Percentiles rank a stretch among this genome's conserved stretches.
Conservation (phyloP, 23 red algal species). For the Gracilaria domingensis region DNA sequence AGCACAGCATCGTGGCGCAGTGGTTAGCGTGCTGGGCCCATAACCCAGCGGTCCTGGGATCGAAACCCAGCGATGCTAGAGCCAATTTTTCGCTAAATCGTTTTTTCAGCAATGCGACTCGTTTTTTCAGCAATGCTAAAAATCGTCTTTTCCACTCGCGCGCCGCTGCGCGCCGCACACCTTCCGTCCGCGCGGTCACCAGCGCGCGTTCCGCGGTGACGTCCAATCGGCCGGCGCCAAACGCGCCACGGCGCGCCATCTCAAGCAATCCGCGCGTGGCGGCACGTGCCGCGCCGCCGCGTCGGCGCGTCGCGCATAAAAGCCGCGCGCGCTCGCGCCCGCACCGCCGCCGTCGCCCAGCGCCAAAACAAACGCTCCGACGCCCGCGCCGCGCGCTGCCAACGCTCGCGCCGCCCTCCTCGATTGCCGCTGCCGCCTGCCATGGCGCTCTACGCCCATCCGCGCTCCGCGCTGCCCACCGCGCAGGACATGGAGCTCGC, state of each 20-base stretch:
- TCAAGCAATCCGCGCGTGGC: too few species aligned
- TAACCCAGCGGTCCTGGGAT: conserved; percentile 86
- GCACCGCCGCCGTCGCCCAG: neutral
- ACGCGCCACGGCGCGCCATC: neutral
- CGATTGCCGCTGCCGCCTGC: neutral
- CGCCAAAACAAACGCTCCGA: neutral
- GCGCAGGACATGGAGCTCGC: conserved; percentile 69
- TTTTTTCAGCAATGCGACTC: too few species aligned
- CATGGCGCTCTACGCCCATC: conserved; percentile 18
- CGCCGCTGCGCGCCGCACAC: too few species aligned
- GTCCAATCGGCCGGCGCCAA: conserved; percentile 13
- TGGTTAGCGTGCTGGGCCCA: conserved; percentile 85
- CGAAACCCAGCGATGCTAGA: conserved; percentile 85
- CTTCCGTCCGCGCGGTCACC: too few species aligned
- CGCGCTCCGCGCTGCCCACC: conserved; percentile 42
- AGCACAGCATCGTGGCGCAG: conserved; percentile 75
- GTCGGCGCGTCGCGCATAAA: neutral
- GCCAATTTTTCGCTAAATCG: too few species aligned
- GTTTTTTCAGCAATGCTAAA: too few species aligned
- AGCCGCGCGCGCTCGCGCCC: neutral
- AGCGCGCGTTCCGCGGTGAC: too few species aligned
- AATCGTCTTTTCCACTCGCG: too few species aligned
- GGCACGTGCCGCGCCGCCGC: neutral
- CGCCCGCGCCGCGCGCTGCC: too few species aligned
- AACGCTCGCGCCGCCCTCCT: neutral